A percentile compares a stretch with the other conserved stretches of the same genome.
These are phyloP conservation scores for Phlebiopsis flavidoalba DNA, from an alignment of 768 basidiomycete genomes.

Conservation along the genomic window DNA sequence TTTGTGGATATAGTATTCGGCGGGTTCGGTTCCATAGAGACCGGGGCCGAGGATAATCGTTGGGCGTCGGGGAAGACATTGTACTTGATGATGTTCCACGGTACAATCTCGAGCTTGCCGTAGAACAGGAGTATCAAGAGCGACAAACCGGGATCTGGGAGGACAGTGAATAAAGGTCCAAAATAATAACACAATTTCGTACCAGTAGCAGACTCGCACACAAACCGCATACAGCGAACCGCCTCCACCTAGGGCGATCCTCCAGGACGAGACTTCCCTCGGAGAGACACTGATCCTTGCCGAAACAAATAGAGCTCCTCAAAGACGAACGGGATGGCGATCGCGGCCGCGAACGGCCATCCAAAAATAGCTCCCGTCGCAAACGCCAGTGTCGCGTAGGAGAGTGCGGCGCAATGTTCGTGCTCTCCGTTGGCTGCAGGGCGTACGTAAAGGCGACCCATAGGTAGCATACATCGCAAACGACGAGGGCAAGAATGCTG, in stretches of 20 bases:
- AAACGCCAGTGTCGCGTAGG: conserved; percentile 61
- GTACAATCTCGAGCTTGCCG: conserved; percentile 70
- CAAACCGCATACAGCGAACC: conserved; percentile 49
- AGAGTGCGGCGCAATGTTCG: conserved; percentile 53
- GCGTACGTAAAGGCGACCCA: conserved; percentile 74
- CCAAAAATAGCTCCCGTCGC: conserved; percentile 85
- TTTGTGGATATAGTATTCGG: conserved; percentile 85
- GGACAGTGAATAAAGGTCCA: background rate
- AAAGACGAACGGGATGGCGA: conserved; percentile 83
- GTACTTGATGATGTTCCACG: conserved; percentile 92
- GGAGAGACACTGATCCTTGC: conserved; percentile 57
- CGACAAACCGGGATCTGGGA: conserved; percentile 78
- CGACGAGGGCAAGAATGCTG: conserved; percentile 92
- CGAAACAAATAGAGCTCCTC: conserved; percentile 84
- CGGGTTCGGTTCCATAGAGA: conserved; percentile 89
- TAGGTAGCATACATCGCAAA: conserved; percentile 90
- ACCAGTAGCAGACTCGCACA: conserved; percentile 64
- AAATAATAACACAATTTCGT: conserved; percentile 22
- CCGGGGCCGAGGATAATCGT: conserved; percentile 87
- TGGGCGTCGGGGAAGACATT: conserved; percentile 81
- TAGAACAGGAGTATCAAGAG: conserved; percentile 86
- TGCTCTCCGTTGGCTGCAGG: conserved; percentile 49
- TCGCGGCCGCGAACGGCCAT: conserved; percentile 92
- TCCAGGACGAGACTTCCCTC: conserved; percentile 46
- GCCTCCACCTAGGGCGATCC: conserved; percentile 53